phyloP scores from a whole-genome alignment of 2,329 filamentous ascomycete genomes.

The Cladobotryum mycophilum region DNA sequence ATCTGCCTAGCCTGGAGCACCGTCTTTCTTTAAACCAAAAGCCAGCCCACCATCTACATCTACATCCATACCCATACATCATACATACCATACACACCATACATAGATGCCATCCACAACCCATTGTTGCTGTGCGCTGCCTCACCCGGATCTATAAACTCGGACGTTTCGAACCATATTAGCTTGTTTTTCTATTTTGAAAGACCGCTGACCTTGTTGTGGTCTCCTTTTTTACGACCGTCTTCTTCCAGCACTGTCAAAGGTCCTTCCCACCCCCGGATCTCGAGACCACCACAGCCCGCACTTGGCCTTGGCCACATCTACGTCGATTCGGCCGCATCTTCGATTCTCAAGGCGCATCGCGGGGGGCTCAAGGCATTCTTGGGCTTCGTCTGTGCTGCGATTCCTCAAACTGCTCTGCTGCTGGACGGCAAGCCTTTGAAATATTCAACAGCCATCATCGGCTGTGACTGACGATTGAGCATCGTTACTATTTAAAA shows the following conservation, averaged over 20 bases:
- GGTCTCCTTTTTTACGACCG: constrained; percentile 17
- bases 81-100: too few relatives aligned
- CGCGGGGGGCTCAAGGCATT: constrained; percentile 19
- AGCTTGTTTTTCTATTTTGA: constrained; percentile 17
- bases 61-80: too few relatives aligned
- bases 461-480: not conserved
- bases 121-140: constrained; percentile 6
- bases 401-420: constrained; percentile 4
- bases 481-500: not conserved
- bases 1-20: not conserved
- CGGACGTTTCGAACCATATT: constrained; percentile 13
- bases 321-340: constrained; percentile 7
- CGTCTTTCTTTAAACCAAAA: constrained; percentile 10
- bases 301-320: not conserved
- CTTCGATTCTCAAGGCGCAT: constrained; percentile 5
- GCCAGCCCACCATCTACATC: constrained; percentile 14
- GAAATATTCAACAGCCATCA: too few relatives aligned
- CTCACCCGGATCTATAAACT: constrained; percentile 10
- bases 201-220: constrained; percentile 18
- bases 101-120: not conserved
- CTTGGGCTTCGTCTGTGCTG: constrained; percentile 15
- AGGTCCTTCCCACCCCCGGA: not conserved
- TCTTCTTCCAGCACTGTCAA: constrained; percentile 12
- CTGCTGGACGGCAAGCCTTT: constrained; percentile 1
- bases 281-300: constrained; percentile 2